These are phyloP conservation scores for Dendrobium catenatum DNA, from an alignment of 106 monocot species.

Conservation along the genomic window DNA sequence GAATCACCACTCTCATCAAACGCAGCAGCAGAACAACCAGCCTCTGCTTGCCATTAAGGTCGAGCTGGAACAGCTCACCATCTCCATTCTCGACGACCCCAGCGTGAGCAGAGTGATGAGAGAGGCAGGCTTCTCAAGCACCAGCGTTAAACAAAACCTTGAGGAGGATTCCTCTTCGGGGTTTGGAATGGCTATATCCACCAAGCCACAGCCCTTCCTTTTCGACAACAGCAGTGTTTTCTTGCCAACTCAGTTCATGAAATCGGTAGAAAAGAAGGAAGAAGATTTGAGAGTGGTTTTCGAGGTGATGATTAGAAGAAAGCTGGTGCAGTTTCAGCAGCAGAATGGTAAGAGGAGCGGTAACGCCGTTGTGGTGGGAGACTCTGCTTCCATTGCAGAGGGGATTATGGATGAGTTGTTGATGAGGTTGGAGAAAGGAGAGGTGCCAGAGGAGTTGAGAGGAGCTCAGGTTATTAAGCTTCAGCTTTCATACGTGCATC, in stretches of 20 bases:
- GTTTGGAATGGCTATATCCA: slow-evolving; percentile 3
- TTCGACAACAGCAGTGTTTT: slow-evolving; percentile 29
- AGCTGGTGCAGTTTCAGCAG: slow-evolving; percentile 21
- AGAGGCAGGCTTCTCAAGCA: slow-evolving; percentile 96
- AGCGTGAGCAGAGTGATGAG: slow-evolving; percentile 98
- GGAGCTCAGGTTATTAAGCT: slow-evolving; percentile 48
- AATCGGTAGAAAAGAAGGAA: slow-evolving; percentile 26
- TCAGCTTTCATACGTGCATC: slow-evolving; percentile 49
- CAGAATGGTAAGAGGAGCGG: slow-evolving; percentile 40
- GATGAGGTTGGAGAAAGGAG: slow-evolving; percentile 59
- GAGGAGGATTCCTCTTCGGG: slow-evolving; percentile 33
- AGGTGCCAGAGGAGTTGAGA: slow-evolving; percentile 67
- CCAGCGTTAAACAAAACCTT: slow-evolving; percentile 60
- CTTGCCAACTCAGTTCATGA: slow-evolving; percentile 33
- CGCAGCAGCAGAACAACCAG: slow-evolving; percentile 45
- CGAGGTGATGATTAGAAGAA: slow-evolving; percentile 48
- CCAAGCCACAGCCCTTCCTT: slow-evolving; percentile 14
- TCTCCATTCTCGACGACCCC: slow-evolving; percentile 91
- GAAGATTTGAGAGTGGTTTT: slow-evolving; percentile 59
- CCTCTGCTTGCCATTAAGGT: slow-evolving; percentile 72
- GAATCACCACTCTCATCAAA: slow-evolving; percentile 14
- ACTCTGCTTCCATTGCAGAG: slow-evolving; percentile 53
- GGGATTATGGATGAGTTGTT: slow-evolving; percentile 53
- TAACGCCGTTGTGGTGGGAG: slow-evolving; percentile 63
- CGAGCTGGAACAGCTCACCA: slow-evolving; percentile 88